Percentiles rank a stretch among this genome's conserved stretches.
Conservation (phyloP, 2,329 filamentous ascomycete genomes). For the Curvularia hawaiiensis region DNA sequence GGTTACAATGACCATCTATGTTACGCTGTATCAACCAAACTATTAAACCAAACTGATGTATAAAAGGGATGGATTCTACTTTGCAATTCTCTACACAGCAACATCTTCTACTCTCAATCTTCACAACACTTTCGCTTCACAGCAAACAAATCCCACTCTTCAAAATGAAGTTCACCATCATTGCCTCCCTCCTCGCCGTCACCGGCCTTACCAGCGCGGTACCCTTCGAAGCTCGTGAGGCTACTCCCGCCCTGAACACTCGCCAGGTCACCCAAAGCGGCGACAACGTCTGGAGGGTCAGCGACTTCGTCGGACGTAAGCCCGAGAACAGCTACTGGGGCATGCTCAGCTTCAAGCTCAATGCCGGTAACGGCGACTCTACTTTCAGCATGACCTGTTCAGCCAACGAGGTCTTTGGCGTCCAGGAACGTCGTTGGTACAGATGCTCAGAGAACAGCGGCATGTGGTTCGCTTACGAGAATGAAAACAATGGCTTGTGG, state of each 20-base stretch:
- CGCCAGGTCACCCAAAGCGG: constrained; percentile 13
- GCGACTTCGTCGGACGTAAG: constrained; percentile 26
- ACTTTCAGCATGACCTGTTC: constrained; percentile 20
- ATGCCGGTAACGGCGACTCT: constrained; percentile 19
- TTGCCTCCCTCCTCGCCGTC: constrained; percentile 22
- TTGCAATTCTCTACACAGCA: constrained; percentile 2
- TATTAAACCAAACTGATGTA: neutral
- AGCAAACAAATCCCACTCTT: neutral
- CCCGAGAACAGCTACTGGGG: constrained; percentile 24
- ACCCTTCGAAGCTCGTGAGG: constrained; percentile 17
- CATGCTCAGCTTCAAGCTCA: constrained; percentile 24
- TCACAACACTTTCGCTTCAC: neutral
- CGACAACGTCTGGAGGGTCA: constrained; percentile 30
- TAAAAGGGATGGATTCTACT: neutral
- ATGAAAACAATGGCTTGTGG: constrained; percentile 20
- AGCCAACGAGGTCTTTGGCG: neutral
- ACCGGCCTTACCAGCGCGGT: constrained; percentile 18
- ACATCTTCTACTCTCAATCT: constrained; percentile 4
- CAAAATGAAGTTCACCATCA: constrained; percentile 28
- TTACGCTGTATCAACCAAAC: too few relatives aligned
- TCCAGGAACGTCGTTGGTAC: constrained; percentile 10
- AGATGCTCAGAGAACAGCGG: neutral
- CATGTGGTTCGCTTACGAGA: constrained; percentile 15
- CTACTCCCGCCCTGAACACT: neutral
- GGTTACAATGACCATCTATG: too few relatives aligned